Evolutionary conservation across 1,139 yeast genomes (phyloP), one percentile per base, ranked within the genome.

Genomic region (Candida mesenterica): DNA sequence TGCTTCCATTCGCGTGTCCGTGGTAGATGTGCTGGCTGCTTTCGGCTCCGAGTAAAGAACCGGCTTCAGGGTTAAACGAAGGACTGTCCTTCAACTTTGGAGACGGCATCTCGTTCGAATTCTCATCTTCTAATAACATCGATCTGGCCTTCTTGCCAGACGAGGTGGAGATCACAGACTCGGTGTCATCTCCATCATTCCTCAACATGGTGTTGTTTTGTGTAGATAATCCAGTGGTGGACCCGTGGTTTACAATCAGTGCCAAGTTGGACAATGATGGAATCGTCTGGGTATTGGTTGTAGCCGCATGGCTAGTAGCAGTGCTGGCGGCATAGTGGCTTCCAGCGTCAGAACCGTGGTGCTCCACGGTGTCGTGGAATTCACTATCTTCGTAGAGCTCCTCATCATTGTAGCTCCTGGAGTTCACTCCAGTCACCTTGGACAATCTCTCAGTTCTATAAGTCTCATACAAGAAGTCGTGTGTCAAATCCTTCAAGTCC

Each of bases 401-500:
- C 18, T 52, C 59, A 14, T 48, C 44, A n/a, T 45, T 44, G 12
- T 45, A 50, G 30, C 57, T 58, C 15, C 30, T 32, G 8, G 28
- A 12, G 26, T 38, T 37, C 17, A 62, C 63, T 5, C 86, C 83
- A 6, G 76, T 68, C 25, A 71, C 77, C 45, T 63, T 65, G 25
- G 71, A 65, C 47, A 90, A 75, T 32, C 94, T 82, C 54, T 86
- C 95, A 4, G 97, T 87, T 66, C 98, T 82, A 62, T 92, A 92
- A 43, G 83, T 81, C 61, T 92, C 98, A 58, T 92, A 92, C 45
- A 90, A 69, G 50, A 86, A 79, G 56, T 89, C 96, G 56, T 89
- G 96, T 15, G 97, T 92, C 55, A 82, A 78, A 54, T 92, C 97
- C 60, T 90, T 87, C 60, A 92, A 76, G 57, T 92, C 98, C 55